Conservation (phyloP, 2,329 filamentous ascomycete species). For the Phialemoniopsis sp. region DNA sequence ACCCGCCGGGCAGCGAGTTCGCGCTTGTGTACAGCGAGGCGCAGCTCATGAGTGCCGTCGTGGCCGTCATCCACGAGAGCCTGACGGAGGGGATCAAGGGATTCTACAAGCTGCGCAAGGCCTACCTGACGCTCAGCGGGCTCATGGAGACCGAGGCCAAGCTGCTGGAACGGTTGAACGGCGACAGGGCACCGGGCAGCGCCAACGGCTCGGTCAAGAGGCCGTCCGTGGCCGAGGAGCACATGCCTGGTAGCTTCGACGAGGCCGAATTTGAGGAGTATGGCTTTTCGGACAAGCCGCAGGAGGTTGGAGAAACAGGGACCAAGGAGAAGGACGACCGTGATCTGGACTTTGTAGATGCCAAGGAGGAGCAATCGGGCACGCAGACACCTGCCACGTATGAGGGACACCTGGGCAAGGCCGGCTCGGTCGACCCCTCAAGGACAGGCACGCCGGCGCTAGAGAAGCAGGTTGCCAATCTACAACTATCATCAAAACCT, state of each 20-base stretch:
- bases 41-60: slow-evolving; percentile 84
- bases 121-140: slow-evolving; percentile 75
- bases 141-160: slow-evolving; percentile 73
- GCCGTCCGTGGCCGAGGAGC: slow-evolving; percentile 12
- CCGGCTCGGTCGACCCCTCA: not conserved
- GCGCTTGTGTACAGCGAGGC: slow-evolving; percentile 79
- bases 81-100: slow-evolving; percentile 86
- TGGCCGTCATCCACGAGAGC: slow-evolving; percentile 88
- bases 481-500: slow-evolving; percentile 2
- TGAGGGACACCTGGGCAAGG: slow-evolving; percentile 35
- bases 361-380: slow-evolving; percentile 41
- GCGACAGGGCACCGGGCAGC: slow-evolving; percentile 17
- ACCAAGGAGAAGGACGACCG: slow-evolving; percentile 17
- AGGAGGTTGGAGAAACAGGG: not conserved
- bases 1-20: slow-evolving; percentile 82
- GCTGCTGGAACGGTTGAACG: slow-evolving; percentile 28
- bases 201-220: slow-evolving; percentile 4
- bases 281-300: slow-evolving; percentile 6
- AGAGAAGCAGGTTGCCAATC: slow-evolving; percentile 6
- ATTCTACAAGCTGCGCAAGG: slow-evolving; percentile 89
- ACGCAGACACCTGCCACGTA: slow-evolving; percentile 39
- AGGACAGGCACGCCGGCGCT: not conserved
- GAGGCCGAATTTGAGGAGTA: slow-evolving; percentile 25
- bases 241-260: slow-evolving; percentile 32
- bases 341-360: slow-evolving; percentile 53